Evolutionary conservation across 202 grass and related monocot species (phyloP), one percentile per base, ranked within the genome.

Genomic region (Alloteropsis angusta): DNA sequence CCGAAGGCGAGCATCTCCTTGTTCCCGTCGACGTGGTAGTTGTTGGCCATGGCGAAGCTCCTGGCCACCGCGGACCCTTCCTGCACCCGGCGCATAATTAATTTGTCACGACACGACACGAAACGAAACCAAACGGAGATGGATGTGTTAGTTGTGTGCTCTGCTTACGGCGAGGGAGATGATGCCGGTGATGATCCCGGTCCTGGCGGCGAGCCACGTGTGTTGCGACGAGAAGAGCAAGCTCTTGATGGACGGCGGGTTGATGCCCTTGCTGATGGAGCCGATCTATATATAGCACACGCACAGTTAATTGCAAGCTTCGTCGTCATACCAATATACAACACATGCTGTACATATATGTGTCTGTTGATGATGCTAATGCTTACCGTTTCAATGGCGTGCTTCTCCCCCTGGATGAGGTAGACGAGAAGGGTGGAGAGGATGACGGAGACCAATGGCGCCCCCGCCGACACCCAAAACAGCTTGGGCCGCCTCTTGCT

Each of bases 1-100:
- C 91, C 88, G 19, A 93, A 88, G 38, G 91, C 85, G 11, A 90
- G 84, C 91, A 93, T 93, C 72, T 93, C 91, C 87, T 93, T 91
- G 72, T 91, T 93, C 36, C 83, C 83, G 66, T 91, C 88, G 4
- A 93, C 82, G 34, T 91, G 85, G 83, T 93, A 91, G 76, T 82
- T 82, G 71, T 88, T 93, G 71, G 77, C 49, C 91, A 93, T 86
- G 19, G 91, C 85, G 75, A 90, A 93, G 80, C 88, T 93, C 75
- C 79, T 80, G n/a, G 88, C 88, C 9, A 88, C 88, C 4, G 88
- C 88, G 17, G 83, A 88, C 22, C 88, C 91, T 90, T 93, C 91
- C 90, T 93, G 76, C 44, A 82, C 18, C 10, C 9, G 11, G 16
- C 9, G 11, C 38, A 41, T 41, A 8, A 48, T 14, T 6, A 48